Evolutionary conservation across 108 stramenopile species (phyloP), one percentile per base, ranked within the genome.

Genomic region (Pseudonitzschia delicatissima): DNA sequence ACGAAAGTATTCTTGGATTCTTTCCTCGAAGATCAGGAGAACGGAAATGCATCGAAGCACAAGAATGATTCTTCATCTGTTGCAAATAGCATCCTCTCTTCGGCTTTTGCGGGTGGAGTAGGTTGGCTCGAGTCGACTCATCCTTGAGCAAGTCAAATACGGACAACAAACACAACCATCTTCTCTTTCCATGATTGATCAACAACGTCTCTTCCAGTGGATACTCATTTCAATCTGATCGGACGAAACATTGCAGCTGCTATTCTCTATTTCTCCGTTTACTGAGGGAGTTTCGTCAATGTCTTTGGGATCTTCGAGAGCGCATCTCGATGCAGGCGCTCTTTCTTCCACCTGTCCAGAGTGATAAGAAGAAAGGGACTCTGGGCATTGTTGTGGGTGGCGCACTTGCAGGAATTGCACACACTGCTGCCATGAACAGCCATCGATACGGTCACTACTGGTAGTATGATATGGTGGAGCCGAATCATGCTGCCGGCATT

Each of bases 191-290:
- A 27, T 20, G 18, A 26, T 6, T n/a, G 6, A 51, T 3, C 32
- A 28, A 6, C 32, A 21, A 18, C 36, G 13, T 31, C 36, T 25
- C 13, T n/a, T 23, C 47, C 20, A 23, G 20, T 7, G 47, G 23
- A 6, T 18, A 21, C 21, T 48, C 47, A n/a, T 57, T 12, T 15
- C 18, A 17, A 48, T 6, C 12, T 48, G 20, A 26, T 71, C 27
- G 71, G 59, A 15, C 64, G 64, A 3, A 51, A 71, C 27, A 57
- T 68, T 12, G 8, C 57, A 13, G 73, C 64, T 12, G 62, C 44
- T 34, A 48, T 49, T 4, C 40, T 71, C 0, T 80, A 80, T 57
- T 80, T 80, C 53, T 57, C 47, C 20, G 27, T 61, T 5, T 80
- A 80, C n/a, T 58, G 68, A 74, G 32, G 26, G 29, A 13, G 47